Evolutionary conservation across 2,329 filamentous ascomycete species (phyloP), one percentile per base, ranked within the genome.

Genomic region (Elsinoe batatas): DNA sequence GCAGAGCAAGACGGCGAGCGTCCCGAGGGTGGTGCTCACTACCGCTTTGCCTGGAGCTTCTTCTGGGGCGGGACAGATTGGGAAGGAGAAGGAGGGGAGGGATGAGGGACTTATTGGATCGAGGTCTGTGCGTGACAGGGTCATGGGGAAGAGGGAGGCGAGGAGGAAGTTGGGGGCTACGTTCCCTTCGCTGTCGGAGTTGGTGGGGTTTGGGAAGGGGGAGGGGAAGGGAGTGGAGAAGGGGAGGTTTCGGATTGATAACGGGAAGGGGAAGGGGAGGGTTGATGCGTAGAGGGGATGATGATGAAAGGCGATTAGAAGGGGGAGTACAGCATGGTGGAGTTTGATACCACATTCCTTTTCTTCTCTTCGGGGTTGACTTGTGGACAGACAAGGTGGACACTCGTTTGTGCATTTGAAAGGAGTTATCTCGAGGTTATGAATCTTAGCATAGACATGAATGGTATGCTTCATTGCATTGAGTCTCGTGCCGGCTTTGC

Each of bases 131-230:
- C 13, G 13, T n/a, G 36, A 12, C 36, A 10, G 36, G 36, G 5
- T 38, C 3, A n/a, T n/a, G 36, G 17, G 36, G 40, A 17, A 13
- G 40, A 44, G 47, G 33, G 47, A 51, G 8, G 18, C 47, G 47
- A 51, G 47, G 47, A 51, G 47, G 47, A 51, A 51, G 32, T 51
- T 51, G 15, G 47, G 47, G 8, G 26, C 47, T 2, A 33, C 32
- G 2, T 51, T 51, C 13, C 47, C 47, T 3, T 13, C 13, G 2
- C 12, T 51, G 7, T 26, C 3, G 15, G 47, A 51, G 32, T n/a
- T 51, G 47, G 40, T 18, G 40, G 12, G 12, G 40, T 13, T 17
- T 17, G 40, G 40, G 40, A 44, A 44, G 40, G 40, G 40, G 20
- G 26, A 44, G 40, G 40, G 40, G 5, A 5, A 13, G n/a, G 15